Evolutionary conservation across 169 alveolate species (phyloP).

Genomic region (Plasmodium falciparum): DNA sequence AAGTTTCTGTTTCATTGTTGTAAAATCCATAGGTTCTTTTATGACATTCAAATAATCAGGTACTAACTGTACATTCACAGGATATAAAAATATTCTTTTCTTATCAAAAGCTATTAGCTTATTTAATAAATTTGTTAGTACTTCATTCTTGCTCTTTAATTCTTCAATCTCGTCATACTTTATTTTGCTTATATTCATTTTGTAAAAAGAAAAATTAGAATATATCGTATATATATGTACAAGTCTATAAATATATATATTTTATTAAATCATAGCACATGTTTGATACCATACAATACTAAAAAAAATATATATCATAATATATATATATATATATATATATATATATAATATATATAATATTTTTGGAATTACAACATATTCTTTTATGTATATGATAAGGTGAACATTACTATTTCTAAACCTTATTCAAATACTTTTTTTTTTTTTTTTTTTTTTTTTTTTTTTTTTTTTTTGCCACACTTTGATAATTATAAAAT

Average conservation of each 20-base stretch:
- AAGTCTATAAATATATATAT: too few relatives aligned
- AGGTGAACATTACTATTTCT: too few relatives aligned
- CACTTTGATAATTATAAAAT: too few relatives aligned
- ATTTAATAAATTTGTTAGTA: constrained; percentile 78
- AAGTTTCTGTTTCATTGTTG: constrained; percentile 88
- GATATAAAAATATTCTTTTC: constrained; percentile 89
- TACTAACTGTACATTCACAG: constrained; percentile 91
- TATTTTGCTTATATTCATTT: constrained; percentile 56
- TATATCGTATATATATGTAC: neutral
- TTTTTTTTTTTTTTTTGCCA: too few relatives aligned
- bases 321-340: constrained; percentile 9
- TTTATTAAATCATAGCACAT: too few relatives aligned
- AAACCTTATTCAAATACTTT: too few relatives aligned
- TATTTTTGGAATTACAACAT: neutral
- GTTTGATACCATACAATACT: too few relatives aligned
- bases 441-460: too few relatives aligned
- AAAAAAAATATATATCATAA: too few relatives aligned
- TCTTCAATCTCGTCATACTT: constrained; percentile 68
- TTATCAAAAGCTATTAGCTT: constrained; percentile 84
- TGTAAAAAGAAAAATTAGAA: neutral
- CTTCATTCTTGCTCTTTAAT: constrained; percentile 64
- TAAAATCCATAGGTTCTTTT: constrained; percentile 94
- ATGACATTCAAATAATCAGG: constrained; percentile 94
- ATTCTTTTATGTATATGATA: neutral
- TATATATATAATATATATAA: constrained; percentile 3